Base-by-base conservation (phyloP, 495 filamentous ascomycete genomes). In the Penicillium pulvis region DNA sequence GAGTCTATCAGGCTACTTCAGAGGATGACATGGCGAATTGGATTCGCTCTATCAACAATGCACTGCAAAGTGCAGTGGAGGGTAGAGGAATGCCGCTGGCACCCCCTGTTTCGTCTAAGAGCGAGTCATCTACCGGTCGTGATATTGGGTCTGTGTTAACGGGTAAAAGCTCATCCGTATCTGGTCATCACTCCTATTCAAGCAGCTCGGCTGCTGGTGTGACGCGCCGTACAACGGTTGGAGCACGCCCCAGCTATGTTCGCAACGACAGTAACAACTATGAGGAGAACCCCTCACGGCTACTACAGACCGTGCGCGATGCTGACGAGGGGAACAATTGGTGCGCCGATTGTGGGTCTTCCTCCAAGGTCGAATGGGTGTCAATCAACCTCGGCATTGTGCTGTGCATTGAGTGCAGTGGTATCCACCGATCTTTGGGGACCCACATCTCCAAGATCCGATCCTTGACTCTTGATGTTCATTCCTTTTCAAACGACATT, bases 381-480 rank as follows among this genome's bases (percentile, higher is more conserved):
- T 97, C 93, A 2, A 96, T 99, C 71, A 99, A 99, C 63, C 83
- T 99, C 4, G 95, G 90, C 30, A 96, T 98, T 53, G 87, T 98
- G 31, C 82, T 99, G 16, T 99, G 94, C 75, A 99, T 99, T 60
- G 94, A 99, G 71, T 99, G 94, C 73, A 94, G 92, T 66, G 94
- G 94, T 64, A 97, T 99, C 56, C 94, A 99, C 74, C 87, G 94
- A 23, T 98, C 94, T 10, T 82, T 99, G 2, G 94, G 94, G 8
- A 99, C 94, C 3, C 94, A 99, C 70, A 96, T 99, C 59, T 95
- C 93, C 69, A 99, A 99, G 76, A 85, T 99, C 23, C 88, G 94
- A 33, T 98, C 94, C 4, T 85, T 99, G 28, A 98, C 94, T 0
- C 82, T 99, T 20, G 94, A 99, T 74, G 94, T 92, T 44, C 90